phyloP scores from a whole-genome alignment of 2,329 filamentous ascomycete species.

The Fusarium sp. region DNA sequence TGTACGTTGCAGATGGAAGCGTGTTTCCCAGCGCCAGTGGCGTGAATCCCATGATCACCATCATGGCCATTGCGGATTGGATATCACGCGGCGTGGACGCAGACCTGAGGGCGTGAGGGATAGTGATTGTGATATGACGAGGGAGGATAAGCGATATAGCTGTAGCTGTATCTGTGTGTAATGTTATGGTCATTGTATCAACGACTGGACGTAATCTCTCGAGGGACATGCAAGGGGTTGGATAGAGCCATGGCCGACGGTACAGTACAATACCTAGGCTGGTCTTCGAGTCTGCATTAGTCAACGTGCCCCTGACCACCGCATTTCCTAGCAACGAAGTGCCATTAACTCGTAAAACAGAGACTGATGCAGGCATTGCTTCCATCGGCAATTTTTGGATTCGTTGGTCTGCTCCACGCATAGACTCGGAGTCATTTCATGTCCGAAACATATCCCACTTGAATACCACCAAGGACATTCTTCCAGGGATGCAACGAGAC shows the following conservation, averaged over 20 bases:
- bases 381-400: conserved; percentile 25
- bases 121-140: conserved; percentile 1
- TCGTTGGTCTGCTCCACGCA: conserved; percentile 23
- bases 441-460: conserved; percentile 12
- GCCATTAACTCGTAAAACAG: conserved; percentile 18
- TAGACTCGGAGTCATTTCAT: conserved; percentile 6
- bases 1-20: conserved; percentile 80
- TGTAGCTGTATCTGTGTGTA: conserved; percentile 16
- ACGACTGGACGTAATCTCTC: conserved; percentile 18
- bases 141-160: conserved; percentile 9
- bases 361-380: conserved; percentile 2
- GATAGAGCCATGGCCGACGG: conserved; percentile 11
- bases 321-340: conserved; percentile 23
- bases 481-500: conserved; percentile 7
- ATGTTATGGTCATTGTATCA: conserved; percentile 26
- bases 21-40: conserved; percentile 82
- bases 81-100: conserved; percentile 68
- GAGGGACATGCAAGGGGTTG: conserved; percentile 19
- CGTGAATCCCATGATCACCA: conserved; percentile 85
- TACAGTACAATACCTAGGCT: neutral
- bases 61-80: conserved; percentile 76
- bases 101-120: conserved; percentile 51
- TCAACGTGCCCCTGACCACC: conserved; percentile 24
- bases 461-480: neutral
- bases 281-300: conserved; percentile 7